A percentile compares a stretch with the other conserved stretches of the same genome.
These are phyloP conservation scores for Aspergillus tubingensis DNA, from an alignment of 2,329 filamentous ascomycete genomes.

Conservation along the genomic window DNA sequence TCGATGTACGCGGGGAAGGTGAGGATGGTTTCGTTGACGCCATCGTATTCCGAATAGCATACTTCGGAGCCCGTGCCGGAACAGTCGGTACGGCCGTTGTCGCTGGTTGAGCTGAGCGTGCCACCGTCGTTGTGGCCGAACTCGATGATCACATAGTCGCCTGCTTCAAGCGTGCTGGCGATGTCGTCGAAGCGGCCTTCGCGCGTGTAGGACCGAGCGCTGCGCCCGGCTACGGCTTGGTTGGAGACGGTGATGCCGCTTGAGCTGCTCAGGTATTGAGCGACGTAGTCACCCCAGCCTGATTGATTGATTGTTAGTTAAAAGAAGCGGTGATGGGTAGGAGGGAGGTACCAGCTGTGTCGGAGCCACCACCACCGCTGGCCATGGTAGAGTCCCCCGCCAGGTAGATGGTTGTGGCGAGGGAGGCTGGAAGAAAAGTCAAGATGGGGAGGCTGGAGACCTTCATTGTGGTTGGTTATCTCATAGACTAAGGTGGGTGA, in stretches of 20 bases:
- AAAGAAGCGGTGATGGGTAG: background rate
- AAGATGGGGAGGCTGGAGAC: background rate
- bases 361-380: constrained; percentile 21
- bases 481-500: background rate
- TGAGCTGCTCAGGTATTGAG: constrained; percentile 50
- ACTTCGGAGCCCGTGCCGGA: constrained; percentile 56
- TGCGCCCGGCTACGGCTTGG: constrained; percentile 66
- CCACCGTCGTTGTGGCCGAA: constrained; percentile 74
- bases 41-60: constrained; percentile 56
- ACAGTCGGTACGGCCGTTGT: constrained; percentile 66
- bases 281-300: constrained; percentile 67
- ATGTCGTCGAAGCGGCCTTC: constrained; percentile 66
- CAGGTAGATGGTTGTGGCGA: constrained; percentile 32
- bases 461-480: background rate
- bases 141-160: constrained; percentile 70
- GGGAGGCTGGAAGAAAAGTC: constrained; percentile 18
- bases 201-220: constrained; percentile 65
- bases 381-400: constrained; percentile 43
- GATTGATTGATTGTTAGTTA: background rate
- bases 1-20: constrained; percentile 64
- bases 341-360: constrained; percentile 25
- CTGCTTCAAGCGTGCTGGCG: constrained; percentile 53
- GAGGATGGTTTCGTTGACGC: constrained; percentile 56
- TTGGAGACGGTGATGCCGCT: constrained; percentile 58
- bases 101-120: constrained; percentile 47